A percentile compares a stretch with the other conserved stretches of the same genome.
Conservation (phyloP, 768 basidiomycete species). For the Tricholoma matsutake region DNA sequence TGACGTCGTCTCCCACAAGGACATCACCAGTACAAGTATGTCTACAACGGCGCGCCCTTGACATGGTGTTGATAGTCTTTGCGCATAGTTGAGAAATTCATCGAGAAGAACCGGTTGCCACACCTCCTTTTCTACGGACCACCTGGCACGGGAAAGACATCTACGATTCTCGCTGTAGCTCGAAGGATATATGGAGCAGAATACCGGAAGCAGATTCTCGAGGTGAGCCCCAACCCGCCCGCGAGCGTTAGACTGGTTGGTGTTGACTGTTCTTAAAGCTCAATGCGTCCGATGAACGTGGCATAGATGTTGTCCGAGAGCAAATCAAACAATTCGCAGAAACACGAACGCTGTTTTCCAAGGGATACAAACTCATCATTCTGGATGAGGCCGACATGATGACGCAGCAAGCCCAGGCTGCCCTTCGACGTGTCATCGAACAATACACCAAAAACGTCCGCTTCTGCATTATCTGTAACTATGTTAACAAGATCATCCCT, state of each 20-base stretch:
- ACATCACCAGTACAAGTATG: conserved; percentile 93
- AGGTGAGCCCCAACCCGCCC: conserved; percentile 46
- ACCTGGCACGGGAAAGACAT: conserved; percentile 98
- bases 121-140: conserved; percentile 98
- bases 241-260: neutral
- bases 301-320: conserved; percentile 97
- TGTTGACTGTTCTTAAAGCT: conserved; percentile 45
- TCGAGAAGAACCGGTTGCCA: conserved; percentile 89
- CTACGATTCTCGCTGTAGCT: conserved; percentile 94
- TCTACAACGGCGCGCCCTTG: conserved; percentile 6
- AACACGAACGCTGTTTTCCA: conserved; percentile 86
- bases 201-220: conserved; percentile 90
- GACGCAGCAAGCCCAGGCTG: conserved; percentile 97
- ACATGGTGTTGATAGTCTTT: conserved; percentile 9
- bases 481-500: conserved; percentile 98
- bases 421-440: conserved; percentile 94
- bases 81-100: conserved; percentile 86
- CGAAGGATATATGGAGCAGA: conserved; percentile 87
- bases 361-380: conserved; percentile 96
- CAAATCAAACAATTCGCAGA: conserved; percentile 99
- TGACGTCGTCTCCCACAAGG: conserved; percentile 95
- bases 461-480: conserved; percentile 99
- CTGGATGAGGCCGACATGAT: conserved; percentile 99
- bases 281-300: conserved; percentile 97
- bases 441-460: conserved; percentile 98